These are phyloP conservation scores for Aspergillus intermedius DNA, from an alignment of 2,329 filamentous ascomycete genomes.

Conservation along the genomic window DNA sequence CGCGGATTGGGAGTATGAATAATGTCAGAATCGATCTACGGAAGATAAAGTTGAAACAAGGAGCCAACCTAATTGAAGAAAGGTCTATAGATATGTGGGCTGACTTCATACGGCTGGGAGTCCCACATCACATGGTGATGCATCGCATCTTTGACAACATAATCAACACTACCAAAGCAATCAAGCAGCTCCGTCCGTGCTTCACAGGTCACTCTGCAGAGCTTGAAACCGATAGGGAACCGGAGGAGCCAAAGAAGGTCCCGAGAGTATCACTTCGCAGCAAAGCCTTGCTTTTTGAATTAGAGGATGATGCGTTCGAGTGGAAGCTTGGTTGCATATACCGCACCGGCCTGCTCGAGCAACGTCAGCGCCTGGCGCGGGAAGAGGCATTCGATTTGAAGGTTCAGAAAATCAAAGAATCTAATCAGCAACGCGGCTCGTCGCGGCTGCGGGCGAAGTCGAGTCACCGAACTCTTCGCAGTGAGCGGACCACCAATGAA, in stretches of 20 bases:
- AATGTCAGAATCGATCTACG: conserved; percentile 72
- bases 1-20: conserved; percentile 77
- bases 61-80: conserved; percentile 60
- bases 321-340: conserved; percentile 97
- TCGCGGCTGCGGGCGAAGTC: conserved; percentile 51
- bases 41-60: conserved; percentile 63
- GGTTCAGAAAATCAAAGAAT: conserved; percentile 72
- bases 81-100: conserved; percentile 76
- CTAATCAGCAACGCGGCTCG: conserved; percentile 47
- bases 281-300: conserved; percentile 77
- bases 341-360: conserved; percentile 77
- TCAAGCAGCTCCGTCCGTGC: conserved; percentile 84
- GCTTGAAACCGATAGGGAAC: conserved; percentile 77
- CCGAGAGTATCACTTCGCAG: conserved; percentile 79
- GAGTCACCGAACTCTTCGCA: conserved; percentile 40
- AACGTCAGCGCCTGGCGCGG: conserved; percentile 79
- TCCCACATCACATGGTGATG: conserved; percentile 86
- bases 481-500: conserved; percentile 31
- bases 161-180: conserved; percentile 78
- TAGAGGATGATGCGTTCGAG: conserved; percentile 94
- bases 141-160: conserved; percentile 91
- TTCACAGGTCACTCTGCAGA: conserved; percentile 84
- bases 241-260: conserved; percentile 77
- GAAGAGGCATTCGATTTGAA: conserved; percentile 88
- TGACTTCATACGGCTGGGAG: conserved; percentile 78